Evolutionary conservation across 805 yeast species (phyloP).

Genomic region (Brettanomyces sp.): DNA sequence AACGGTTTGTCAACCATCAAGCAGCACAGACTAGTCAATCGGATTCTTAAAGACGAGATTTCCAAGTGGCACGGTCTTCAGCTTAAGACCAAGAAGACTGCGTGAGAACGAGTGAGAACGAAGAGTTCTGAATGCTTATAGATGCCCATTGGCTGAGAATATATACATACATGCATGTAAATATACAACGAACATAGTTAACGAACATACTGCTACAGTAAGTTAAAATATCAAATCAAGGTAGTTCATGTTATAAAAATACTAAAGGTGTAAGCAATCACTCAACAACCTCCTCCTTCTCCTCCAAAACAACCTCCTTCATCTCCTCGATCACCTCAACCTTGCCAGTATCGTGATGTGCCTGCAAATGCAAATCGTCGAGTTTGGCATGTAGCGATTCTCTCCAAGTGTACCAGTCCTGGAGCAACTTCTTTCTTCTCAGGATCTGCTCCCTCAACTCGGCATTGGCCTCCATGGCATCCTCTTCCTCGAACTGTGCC

Average conservation of each 20-base stretch:
- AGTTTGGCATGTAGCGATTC: constrained; percentile 37
- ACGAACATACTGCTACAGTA: too few species aligned
- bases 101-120: too few species aligned
- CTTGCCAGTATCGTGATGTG: constrained; percentile 37
- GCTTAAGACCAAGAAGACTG: constrained; percentile 57
- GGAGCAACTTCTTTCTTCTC: constrained; percentile 69
- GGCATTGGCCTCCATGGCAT: constrained; percentile 91
- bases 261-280: not conserved
- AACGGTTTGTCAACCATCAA: constrained; percentile 77
- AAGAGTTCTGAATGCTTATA: too few species aligned
- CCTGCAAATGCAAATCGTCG: constrained; percentile 37
- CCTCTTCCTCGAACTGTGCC: constrained; percentile 89
- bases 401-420: constrained; percentile 84
- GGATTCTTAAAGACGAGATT: constrained; percentile 73
- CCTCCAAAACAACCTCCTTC: constrained; percentile 65
- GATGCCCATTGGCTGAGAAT: not conserved
- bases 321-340: constrained; percentile 64
- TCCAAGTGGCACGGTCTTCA: constrained; percentile 93
- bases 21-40: constrained; percentile 87
- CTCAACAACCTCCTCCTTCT: constrained; percentile 61
- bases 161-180: not conserved
- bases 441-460: constrained; percentile 85
- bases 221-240: too few species aligned
- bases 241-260: not conserved
- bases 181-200: not conserved